Conservation (phyloP, 2,329 filamentous ascomycete species). For the Xylariaceae sp. region DNA sequence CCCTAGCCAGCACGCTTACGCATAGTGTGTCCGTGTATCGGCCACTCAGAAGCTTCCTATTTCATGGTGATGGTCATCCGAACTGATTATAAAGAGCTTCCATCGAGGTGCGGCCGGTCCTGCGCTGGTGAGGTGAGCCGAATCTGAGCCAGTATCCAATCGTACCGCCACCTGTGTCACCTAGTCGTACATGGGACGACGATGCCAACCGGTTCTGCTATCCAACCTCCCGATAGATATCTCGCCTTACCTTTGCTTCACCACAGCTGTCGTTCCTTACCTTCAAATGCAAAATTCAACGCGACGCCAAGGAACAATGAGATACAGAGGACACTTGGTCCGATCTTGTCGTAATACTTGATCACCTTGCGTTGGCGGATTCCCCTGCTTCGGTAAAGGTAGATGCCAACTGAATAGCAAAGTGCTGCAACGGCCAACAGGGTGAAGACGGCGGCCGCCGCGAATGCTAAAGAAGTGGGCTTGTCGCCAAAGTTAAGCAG, state of each 20-base stretch:
- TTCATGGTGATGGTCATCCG: not conserved
- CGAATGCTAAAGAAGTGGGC: constrained; percentile 54
- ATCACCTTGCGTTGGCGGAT: constrained; percentile 81
- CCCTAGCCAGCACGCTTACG: not conserved
- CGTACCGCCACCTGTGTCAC: not conserved
- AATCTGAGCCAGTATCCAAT: not conserved
- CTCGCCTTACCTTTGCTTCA: constrained; percentile 25
- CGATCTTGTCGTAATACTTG: constrained; percentile 85
- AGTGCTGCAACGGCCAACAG: constrained; percentile 71
- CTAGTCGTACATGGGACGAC: not conserved
- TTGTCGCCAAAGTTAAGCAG: constrained; percentile 73
- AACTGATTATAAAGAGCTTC: not conserved
- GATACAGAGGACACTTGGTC: constrained; percentile 70
- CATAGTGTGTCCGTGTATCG: not conserved
- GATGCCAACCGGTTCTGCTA: not conserved
- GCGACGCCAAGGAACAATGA: constrained; percentile 68
- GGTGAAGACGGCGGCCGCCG: constrained; percentile 73
- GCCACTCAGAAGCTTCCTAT: not conserved
- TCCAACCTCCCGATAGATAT: not conserved
- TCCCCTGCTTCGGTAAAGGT: constrained; percentile 80
- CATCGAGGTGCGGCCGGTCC: not conserved
- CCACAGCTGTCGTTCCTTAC: constrained; percentile 56
- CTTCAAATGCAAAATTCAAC: constrained; percentile 75
- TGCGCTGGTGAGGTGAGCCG: not conserved
- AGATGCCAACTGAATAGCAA: constrained; percentile 78